phyloP scores from a whole-genome alignment of 768 basidiomycete species.

The Hygrophorus pudorinus region DNA sequence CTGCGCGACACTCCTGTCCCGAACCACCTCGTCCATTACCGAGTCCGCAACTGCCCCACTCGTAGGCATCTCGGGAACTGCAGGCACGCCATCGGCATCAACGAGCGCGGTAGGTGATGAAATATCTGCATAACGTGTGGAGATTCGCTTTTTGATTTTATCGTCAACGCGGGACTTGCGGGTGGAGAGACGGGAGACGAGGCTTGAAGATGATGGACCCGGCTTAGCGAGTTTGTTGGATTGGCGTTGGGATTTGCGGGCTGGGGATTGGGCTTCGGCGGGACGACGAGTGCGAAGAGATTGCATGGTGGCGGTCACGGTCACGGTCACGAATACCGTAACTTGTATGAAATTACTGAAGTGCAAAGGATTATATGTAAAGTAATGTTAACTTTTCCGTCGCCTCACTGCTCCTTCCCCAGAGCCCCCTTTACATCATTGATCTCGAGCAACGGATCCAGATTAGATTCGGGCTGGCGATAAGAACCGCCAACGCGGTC shows the following conservation, averaged over 20 bases:
- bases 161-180: slow-evolving; percentile 62
- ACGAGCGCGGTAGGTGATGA: slow-evolving; percentile 43
- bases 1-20: slow-evolving; percentile 23
- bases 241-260: slow-evolving; percentile 11
- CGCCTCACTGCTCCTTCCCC: neutral
- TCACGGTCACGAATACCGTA: neutral
- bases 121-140: slow-evolving; percentile 86
- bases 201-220: slow-evolving; percentile 9
- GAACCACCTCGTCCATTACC: slow-evolving; percentile 40
- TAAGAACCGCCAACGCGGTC: slow-evolving; percentile 81
- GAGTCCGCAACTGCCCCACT: slow-evolving; percentile 19
- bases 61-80: slow-evolving; percentile 47
- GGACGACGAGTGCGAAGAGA: slow-evolving; percentile 45
- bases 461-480: slow-evolving; percentile 70
- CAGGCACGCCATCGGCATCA: slow-evolving; percentile 38
- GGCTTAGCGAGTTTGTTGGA: slow-evolving; percentile 26
- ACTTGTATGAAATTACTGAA: too few species aligned
- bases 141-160: slow-evolving; percentile 95
- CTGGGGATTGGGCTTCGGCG: slow-evolving; percentile 32
- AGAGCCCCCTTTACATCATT: slow-evolving; percentile 11
- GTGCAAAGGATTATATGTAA: neutral
- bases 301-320: slow-evolving; percentile 29
- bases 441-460: slow-evolving; percentile 81
- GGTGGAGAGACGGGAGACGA: slow-evolving; percentile 14
- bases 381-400: neutral